These are phyloP conservation scores for Leucocoprinus birnbaumii DNA, from an alignment of 768 basidiomycete species.

Conservation along the genomic window DNA sequence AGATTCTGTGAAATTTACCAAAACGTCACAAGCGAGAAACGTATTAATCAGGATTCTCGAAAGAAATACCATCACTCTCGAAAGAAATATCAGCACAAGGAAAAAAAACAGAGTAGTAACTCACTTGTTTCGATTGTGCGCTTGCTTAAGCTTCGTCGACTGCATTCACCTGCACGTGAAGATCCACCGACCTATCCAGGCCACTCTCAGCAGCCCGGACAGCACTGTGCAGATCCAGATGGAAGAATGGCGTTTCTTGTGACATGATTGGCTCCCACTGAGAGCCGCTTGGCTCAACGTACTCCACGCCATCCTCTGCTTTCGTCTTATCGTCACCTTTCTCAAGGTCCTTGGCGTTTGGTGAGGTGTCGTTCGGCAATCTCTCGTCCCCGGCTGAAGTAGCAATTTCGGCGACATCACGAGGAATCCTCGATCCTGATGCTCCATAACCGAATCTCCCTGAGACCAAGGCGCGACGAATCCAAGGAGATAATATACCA, in stretches of 20 bases:
- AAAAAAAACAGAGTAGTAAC: too few relatives aligned
- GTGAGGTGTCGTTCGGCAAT: slow-evolving; percentile 5
- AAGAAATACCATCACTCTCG: too few relatives aligned
- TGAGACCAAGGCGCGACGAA: slow-evolving; percentile 82
- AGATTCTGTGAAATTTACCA: too few relatives aligned
- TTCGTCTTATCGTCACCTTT: too few relatives aligned
- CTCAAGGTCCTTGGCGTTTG: slow-evolving; percentile 8
- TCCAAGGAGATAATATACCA: slow-evolving; percentile 90
- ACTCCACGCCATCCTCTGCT: too few relatives aligned
- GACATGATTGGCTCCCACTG: slow-evolving; percentile 42
- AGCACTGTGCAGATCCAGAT: slow-evolving; percentile 77
- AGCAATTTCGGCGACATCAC: slow-evolving; percentile 69
- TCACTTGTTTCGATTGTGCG: too few relatives aligned
- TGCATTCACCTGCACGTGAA: too few relatives aligned
- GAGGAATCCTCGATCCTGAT: slow-evolving; percentile 33
- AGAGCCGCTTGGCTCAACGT: slow-evolving; percentile 11
- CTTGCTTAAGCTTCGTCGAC: too few relatives aligned
- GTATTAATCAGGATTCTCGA: too few relatives aligned
- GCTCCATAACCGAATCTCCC: slow-evolving; percentile 87
- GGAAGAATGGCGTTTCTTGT: slow-evolving; percentile 81
- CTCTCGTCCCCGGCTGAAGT: neutral
- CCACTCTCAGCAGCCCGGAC: slow-evolving; percentile 64
- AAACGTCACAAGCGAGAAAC: too few relatives aligned
- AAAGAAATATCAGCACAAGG: too few relatives aligned
- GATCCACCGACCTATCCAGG: slow-evolving; percentile 23